Evolutionary conservation across 805 yeast species (phyloP), one percentile per base, ranked within the genome.

Genomic region (Metschnikowia matae): DNA sequence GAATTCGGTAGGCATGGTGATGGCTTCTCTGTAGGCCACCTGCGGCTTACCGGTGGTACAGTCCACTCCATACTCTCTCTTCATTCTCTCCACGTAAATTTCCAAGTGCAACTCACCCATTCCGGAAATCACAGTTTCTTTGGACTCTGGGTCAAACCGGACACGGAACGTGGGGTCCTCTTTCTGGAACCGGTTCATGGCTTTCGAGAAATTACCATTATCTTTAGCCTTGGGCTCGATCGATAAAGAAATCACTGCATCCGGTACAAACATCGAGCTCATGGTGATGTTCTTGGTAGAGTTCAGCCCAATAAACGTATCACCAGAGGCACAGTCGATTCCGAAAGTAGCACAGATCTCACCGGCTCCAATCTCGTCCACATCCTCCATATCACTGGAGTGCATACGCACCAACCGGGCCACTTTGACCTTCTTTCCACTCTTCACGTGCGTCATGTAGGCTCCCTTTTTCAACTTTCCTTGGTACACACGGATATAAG

Each of bases 291-390:
- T 77, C 49, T 83, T 75, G 13, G 79, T 76, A 15, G 68, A 56
- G 50, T 65, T 66, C 48, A 94, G 96, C 58, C 89, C 96, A 42
- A 96, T 85, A 70, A 94, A 94, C 13, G 98, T 89, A 65, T 94
- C 99, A 64, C 99, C 99, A 13, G 99, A 94, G 10, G 98, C 84
- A 79, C 99, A 94, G 69, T 94, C 99, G 60, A 94, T 88, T 73
- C 99, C 99, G 62, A 94, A 94, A 51, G 98, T 92, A 49, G 99
- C 99, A 75, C 99, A 94, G 62, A 94, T 94, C 75, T 94, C 99
- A 68, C 99, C 99, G 31, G 98, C 92, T 20, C 92, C 94, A 63
- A 89, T 85, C 73, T 91, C 97, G 44, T 84, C 87, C 45, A 89
- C 94, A 66, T 94, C 99, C 75, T 94, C 99, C 98, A 94, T 91